These are phyloP conservation scores for Apiotrichum laibachii DNA, from an alignment of 1,284 basidiomycete species.

Conservation along the genomic window DNA sequence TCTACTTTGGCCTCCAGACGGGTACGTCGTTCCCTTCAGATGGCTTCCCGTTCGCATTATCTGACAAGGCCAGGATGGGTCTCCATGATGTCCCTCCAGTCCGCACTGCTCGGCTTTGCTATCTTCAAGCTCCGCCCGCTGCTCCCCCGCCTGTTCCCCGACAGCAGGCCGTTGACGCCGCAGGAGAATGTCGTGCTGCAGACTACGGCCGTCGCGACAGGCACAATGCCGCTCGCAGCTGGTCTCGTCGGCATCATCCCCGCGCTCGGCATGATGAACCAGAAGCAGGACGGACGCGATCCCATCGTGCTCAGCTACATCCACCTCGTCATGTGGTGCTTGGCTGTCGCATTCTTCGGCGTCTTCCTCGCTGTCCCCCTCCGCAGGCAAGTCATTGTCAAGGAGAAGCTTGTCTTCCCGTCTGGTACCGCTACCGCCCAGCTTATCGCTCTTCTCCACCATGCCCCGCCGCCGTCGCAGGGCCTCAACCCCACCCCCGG, in stretches of 20 bases:
- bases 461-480: constrained; percentile 34
- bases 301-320: constrained; percentile 73
- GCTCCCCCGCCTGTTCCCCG: constrained; percentile 55
- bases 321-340: constrained; percentile 68
- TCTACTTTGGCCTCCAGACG: constrained; percentile 52
- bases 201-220: constrained; percentile 88
- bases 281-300: constrained; percentile 68
- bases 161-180: constrained; percentile 61
- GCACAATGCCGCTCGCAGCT: constrained; percentile 81
- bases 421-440: constrained; percentile 97
- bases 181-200: constrained; percentile 92
- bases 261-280: constrained; percentile 73
- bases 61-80: constrained; percentile 46
- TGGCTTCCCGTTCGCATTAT: too few species aligned
- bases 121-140: constrained; percentile 64
- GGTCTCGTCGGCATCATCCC: constrained; percentile 94
- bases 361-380: constrained; percentile 93
- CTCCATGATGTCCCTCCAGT: constrained; percentile 85
- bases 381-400: constrained; percentile 91
- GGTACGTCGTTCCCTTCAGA: constrained; percentile 25
- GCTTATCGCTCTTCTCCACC: constrained; percentile 85
- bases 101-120: constrained; percentile 84
- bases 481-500: constrained; percentile 9
- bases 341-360: constrained; percentile 80
- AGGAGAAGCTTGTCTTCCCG: constrained; percentile 89